Conservation (phyloP, 2,329 filamentous ascomycete genomes). For the Botrytis aclada region DNA sequence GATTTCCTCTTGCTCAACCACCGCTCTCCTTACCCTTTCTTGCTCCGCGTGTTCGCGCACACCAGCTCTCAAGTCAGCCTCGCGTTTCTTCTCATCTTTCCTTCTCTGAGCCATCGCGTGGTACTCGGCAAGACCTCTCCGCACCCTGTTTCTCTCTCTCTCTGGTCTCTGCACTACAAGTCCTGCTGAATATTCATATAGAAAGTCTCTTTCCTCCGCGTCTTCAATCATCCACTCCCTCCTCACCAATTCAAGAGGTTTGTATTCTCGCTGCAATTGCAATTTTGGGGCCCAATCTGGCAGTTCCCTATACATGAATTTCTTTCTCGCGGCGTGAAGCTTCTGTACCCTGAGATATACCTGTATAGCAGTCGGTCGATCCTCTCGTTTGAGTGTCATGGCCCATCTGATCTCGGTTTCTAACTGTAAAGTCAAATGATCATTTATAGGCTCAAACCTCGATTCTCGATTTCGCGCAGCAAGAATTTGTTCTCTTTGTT, state of each 20-base stretch:
- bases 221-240: not conserved
- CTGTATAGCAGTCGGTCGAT: not conserved
- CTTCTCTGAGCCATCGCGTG: not conserved
- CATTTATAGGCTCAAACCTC: not conserved
- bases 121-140: not conserved
- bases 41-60: too few species aligned
- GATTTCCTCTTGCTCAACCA: not conserved
- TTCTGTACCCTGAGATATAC: not conserved
- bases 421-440: not conserved
- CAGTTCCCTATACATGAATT: conserved; percentile 1
- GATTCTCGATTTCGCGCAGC: not conserved
- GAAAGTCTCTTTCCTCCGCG: not conserved
- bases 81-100: not conserved
- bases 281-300: not conserved
- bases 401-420: not conserved
- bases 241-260: not conserved
- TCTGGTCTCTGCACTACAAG: not conserved
- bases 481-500: not conserved
- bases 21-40: not conserved
- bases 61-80: not conserved
- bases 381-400: not conserved
- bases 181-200: not conserved
- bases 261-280: not conserved
- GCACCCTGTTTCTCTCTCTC: not conserved
- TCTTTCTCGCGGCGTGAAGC: not conserved